These are phyloP conservation scores for Brassica balearica DNA, from an alignment of 441 rosid genomes.

Conservation along the genomic window DNA sequence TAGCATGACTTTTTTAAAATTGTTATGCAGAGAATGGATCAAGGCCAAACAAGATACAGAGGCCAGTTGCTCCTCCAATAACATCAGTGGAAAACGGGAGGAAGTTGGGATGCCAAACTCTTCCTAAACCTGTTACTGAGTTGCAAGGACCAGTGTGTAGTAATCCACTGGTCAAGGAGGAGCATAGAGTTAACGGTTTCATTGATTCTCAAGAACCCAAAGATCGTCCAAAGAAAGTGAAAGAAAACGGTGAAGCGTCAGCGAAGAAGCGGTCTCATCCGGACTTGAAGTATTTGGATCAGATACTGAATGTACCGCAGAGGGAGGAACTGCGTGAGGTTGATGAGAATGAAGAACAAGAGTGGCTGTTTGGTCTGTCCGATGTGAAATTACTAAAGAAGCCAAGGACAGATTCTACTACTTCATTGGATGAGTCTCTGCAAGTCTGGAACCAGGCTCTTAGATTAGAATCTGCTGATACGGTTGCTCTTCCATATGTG, in stretches of 20 bases:
- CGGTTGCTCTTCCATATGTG: slow-evolving; percentile 62
- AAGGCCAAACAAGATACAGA: slow-evolving; percentile 53
- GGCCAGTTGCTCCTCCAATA: slow-evolving; percentile 41
- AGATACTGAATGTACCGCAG: slow-evolving; percentile 57
- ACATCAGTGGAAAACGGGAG: slow-evolving; percentile 55
- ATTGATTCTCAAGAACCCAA: slow-evolving; percentile 38
- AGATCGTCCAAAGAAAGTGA: slow-evolving; percentile 34
- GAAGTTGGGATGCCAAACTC: slow-evolving; percentile 48
- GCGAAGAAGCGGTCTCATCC: slow-evolving; percentile 60
- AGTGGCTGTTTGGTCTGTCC: slow-evolving; percentile 54
- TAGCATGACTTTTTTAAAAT: slow-evolving; percentile 36
- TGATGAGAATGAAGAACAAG: slow-evolving; percentile 48
- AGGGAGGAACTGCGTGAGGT: slow-evolving; percentile 42
- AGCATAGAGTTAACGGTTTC: slow-evolving; percentile 54
- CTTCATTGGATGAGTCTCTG: slow-evolving; percentile 39
- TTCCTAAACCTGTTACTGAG: slow-evolving; percentile 40
- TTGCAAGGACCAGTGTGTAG: slow-evolving; percentile 44
- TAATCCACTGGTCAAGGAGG: slow-evolving; percentile 51
- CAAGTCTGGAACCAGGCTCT: slow-evolving; percentile 63
- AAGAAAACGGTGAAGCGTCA: slow-evolving; percentile 50
- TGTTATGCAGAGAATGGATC: slow-evolving; percentile 60
- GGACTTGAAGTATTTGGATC: slow-evolving; percentile 60
- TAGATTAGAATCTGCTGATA: slow-evolving; percentile 57
- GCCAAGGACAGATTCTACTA: slow-evolving; percentile 31
- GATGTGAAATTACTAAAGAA: slow-evolving; percentile 38